Conservation (phyloP, 257 asterid species). For the Ligustrum vulgare region DNA sequence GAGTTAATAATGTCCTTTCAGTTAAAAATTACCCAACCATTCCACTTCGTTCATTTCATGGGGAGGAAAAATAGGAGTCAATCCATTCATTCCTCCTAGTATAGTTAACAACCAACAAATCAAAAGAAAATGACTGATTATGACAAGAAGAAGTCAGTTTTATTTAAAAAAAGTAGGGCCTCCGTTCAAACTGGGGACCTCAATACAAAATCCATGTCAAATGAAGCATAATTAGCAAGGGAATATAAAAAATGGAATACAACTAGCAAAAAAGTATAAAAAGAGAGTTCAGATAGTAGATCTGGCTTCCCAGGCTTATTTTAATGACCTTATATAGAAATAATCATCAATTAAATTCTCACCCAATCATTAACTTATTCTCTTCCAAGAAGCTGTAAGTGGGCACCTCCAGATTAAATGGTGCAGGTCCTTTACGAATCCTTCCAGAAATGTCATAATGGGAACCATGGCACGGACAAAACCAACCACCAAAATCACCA, state of each 20-base stretch:
- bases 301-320: slow-evolving; percentile 21
- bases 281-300: neutral
- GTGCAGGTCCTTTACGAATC: slow-evolving; percentile 95
- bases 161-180: slow-evolving; percentile 29
- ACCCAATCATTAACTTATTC: slow-evolving; percentile 74
- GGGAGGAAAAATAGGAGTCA: neutral
- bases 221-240: slow-evolving; percentile 18
- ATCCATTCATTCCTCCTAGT: neutral
- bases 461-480: slow-evolving; percentile 96
- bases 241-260: slow-evolving; percentile 9
- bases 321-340: neutral
- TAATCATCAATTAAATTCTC: slow-evolving; percentile 29
- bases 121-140: neutral
- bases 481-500: slow-evolving; percentile 97
- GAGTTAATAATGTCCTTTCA: no score
- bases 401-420: slow-evolving; percentile 86
- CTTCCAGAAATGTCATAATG: slow-evolving; percentile 94
- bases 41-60: neutral
- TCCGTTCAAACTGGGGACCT: slow-evolving; percentile 1
- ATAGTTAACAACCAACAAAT: neutral
- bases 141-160: slow-evolving; percentile 26
- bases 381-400: slow-evolving; percentile 84
- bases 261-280: slow-evolving; percentile 29
- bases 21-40: no score
- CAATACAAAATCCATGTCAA: slow-evolving; percentile 11